A percentile compares a stretch with the other conserved stretches of the same genome.
phyloP scores from a whole-genome alignment of 2,329 filamentous ascomycete genomes.

The Ambrosiella cleistominuta region DNA sequence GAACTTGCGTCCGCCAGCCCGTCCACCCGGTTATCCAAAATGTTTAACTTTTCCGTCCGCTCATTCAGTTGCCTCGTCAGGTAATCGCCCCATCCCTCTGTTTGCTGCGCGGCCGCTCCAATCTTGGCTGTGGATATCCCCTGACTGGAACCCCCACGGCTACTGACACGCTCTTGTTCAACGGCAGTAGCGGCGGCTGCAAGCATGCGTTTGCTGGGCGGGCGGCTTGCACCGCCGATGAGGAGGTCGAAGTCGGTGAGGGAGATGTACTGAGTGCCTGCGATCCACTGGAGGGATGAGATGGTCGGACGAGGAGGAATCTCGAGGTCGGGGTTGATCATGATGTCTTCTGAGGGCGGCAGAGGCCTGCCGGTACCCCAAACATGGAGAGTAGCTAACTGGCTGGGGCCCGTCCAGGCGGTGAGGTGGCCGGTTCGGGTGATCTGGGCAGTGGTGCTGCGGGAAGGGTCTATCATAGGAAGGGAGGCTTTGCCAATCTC shows the following conservation, averaged over 20 bases:
- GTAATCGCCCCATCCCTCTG: constrained; percentile 60
- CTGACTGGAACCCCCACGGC: not conserved
- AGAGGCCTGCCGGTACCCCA: constrained; percentile 59
- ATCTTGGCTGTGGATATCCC: constrained; percentile 1
- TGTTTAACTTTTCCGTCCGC: constrained; percentile 67
- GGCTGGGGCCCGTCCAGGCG: constrained; percentile 75
- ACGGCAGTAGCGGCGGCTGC: constrained; percentile 42
- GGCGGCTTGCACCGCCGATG: constrained; percentile 75
- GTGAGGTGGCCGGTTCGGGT: constrained; percentile 67
- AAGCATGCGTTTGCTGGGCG: constrained; percentile 75
- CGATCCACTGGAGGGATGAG: constrained; percentile 89
- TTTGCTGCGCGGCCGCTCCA: constrained; percentile 17
- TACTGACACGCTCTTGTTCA: not conserved
- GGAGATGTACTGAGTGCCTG: constrained; percentile 80
- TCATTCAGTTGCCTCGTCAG: constrained; percentile 78
- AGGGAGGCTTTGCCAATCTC: constrained; percentile 58
- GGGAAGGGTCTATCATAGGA: constrained; percentile 52
- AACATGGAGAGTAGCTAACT: constrained; percentile 64
- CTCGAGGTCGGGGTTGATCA: constrained; percentile 59
- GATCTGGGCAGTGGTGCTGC: constrained; percentile 53
- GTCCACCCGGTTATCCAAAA: constrained; percentile 75
- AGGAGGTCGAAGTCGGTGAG: constrained; percentile 75
- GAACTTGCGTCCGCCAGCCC: constrained; percentile 62
- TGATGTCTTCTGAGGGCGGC: constrained; percentile 46
- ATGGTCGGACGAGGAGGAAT: constrained; percentile 78